Base-by-base conservation (phyloP, 352 stramenopile genomes). In the Phytophthora chlamydospora region DNA sequence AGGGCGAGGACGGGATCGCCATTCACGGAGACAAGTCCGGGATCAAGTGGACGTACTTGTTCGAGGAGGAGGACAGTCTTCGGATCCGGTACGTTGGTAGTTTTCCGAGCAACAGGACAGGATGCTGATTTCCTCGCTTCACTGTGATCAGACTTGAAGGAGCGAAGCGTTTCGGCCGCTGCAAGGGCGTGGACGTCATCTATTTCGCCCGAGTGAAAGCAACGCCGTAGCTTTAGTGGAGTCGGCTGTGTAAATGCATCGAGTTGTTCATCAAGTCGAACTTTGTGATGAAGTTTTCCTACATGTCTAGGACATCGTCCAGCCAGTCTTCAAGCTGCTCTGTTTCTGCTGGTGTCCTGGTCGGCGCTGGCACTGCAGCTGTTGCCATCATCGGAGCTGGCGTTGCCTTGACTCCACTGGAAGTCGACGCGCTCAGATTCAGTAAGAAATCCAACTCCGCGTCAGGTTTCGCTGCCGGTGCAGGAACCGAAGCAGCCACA, bases 181-280 rank as follows among this genome's bases (percentile, higher is more conserved):
- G 82, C 67, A 91, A 91, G 42, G 85, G 82, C n/a, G 85, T 93
- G 6, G 85, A 93, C 43, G 79, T 90, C 50, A 91, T 93, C 43
- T 93, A 91, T 71, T 89, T 93, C 44, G 57, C 71, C 42, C 50
- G 58, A 66, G 46, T 39, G 19, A 52, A 67, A 48, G 13, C 41
- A n/a, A 29, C 14, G 34, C 32, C 38, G 14, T 49, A 67, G 47
- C 31, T 57, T 31, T 12, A 56, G 29, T 13, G 16, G 17, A 52
- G 5, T 9, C 55, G 32, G 7, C 38, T 43, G 14, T 36, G 31
- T 60, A 53, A 24, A n/a, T 43, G 43, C 38, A 52, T 40, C 11
- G 13, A 38, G 19, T 43, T 9, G 7, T 40, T 52, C 14, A 47
- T 29, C 16, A 52, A 44, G 24, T 16, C 54, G 54, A 31, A 55